These are phyloP conservation scores for Globisporangium spinosum DNA, from an alignment of 352 stramenopile species.

Conservation along the genomic window DNA sequence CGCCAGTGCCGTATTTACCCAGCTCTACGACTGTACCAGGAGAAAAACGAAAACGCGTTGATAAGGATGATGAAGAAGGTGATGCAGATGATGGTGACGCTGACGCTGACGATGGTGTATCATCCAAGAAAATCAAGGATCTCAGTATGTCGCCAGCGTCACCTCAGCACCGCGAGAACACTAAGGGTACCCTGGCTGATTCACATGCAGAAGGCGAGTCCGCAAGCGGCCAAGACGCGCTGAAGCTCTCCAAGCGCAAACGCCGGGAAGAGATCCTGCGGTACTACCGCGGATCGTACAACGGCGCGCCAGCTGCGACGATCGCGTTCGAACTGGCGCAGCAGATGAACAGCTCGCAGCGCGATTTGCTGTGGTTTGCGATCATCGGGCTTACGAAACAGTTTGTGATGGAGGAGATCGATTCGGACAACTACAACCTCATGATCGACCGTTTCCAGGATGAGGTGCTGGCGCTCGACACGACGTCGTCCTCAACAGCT, in stretches of 20 bases:
- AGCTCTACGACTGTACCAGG: neutral
- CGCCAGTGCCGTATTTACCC: conserved; percentile 15
- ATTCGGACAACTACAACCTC: conserved; percentile 90
- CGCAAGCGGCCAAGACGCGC: conserved; percentile 20
- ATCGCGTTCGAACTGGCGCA: conserved; percentile 83
- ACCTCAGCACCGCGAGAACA: neutral
- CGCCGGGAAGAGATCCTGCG: conserved; percentile 77
- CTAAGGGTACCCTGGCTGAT: neutral
- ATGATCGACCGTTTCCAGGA: conserved; percentile 89
- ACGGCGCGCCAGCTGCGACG: conserved; percentile 62
- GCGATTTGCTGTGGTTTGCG: conserved; percentile 95
- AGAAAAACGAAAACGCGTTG: conserved; percentile 32
- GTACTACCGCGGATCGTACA: conserved; percentile 94
- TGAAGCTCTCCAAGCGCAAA: conserved; percentile 45
- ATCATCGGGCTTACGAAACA: conserved; percentile 96
- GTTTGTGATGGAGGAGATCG: conserved; percentile 91
- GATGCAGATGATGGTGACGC: conserved; percentile 27
- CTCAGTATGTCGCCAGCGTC: neutral
- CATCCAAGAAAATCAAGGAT: conserved; percentile 2
- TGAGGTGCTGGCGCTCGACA: conserved; percentile 82
- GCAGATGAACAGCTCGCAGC: conserved; percentile 79
- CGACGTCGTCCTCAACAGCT: conserved; percentile 28
- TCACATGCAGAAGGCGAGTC: neutral
- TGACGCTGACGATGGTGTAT: conserved; percentile 15
- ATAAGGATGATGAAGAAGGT: conserved; percentile 33